Conservation (phyloP, 192 early-diverging fungal genomes). For the Coemansia guatemalensis region DNA sequence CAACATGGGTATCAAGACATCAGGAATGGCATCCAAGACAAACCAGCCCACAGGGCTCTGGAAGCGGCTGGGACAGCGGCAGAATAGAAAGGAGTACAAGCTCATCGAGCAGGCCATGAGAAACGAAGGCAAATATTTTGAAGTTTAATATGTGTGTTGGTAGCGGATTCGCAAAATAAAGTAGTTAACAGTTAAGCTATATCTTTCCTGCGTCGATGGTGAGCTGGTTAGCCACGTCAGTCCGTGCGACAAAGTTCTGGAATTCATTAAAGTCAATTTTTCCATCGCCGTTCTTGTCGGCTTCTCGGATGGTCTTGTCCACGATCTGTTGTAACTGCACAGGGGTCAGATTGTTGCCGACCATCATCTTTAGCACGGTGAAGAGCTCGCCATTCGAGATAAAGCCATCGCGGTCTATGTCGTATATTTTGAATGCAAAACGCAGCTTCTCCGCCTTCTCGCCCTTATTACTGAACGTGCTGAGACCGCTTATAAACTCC, state of each 20-base stretch:
- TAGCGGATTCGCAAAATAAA: not conserved
- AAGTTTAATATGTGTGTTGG: no score
- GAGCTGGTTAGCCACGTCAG: slow-evolving; percentile 95
- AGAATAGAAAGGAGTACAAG: slow-evolving; percentile 41
- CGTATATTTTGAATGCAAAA: slow-evolving; percentile 98
- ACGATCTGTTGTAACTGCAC: slow-evolving; percentile 99
- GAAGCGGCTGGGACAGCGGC: slow-evolving; percentile 27
- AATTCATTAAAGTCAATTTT: slow-evolving; percentile 98
- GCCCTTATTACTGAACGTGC: slow-evolving; percentile 92
- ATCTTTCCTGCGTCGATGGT: slow-evolving; percentile 71
- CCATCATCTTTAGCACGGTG: slow-evolving; percentile 99
- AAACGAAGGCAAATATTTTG: not conserved
- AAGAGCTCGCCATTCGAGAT: slow-evolving; percentile 99
- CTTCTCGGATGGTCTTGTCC: slow-evolving; percentile 99
- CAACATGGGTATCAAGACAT: not conserved
- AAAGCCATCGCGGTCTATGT: slow-evolving; percentile 98
- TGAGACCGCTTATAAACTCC: slow-evolving; percentile 95
- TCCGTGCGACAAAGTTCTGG: slow-evolving; percentile 88
- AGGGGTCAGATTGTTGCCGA: slow-evolving; percentile 94
- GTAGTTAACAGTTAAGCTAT: slow-evolving; percentile 3
- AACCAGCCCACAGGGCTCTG: slow-evolving; percentile 15
- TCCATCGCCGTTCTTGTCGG: slow-evolving; percentile 92
- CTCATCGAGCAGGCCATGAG: slow-evolving; percentile 22
- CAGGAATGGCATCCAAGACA: not conserved
- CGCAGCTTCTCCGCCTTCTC: slow-evolving; percentile 93